Base-by-base conservation (phyloP, 2,329 filamentous ascomycete species). In the Alternaria brassicicola region DNA sequence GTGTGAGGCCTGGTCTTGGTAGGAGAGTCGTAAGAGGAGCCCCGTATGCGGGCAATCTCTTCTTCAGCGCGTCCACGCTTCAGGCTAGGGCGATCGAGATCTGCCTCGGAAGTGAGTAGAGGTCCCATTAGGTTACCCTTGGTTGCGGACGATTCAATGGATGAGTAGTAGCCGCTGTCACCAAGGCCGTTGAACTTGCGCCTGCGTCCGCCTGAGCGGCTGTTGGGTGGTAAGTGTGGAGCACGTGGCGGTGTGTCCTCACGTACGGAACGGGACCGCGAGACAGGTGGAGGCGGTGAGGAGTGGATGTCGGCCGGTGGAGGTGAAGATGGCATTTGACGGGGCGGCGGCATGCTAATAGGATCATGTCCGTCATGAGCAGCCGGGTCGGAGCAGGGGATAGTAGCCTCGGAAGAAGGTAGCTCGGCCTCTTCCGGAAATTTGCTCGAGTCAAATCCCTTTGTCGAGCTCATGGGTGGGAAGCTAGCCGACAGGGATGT, bases 141-240 rank as follows among this genome's bases (percentile, higher is more conserved):
- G 75, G 92, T 85, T 13, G 85, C 92, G 0, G 95, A 98, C 3
- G 95, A 98, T 68, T 97, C 93, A 17, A 98, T 84, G 0, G 93
- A 97, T 1, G 95, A 98, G 75, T 96, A 97, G 78, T 98, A 99
- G 38, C 95, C 95, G 74, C 94, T 98, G 78, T 99, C 95, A 71
- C 91, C 92, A 82, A 96, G 89, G 12, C 90, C 89, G 28, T 86
- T 86, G 69, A 90, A 87, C 76, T 92, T 94, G 65, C 90, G 89
- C 79, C 91, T 92, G 65, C 89, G 88, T 36, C 88, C 86, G 50
- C 87, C 87, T 30, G 80, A 83, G 41, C 84, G 84, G n/a, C 90
- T 90, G 19, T 88, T 88, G 36, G 84, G 80, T 35, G 84, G 81
- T 45, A 86, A 83, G 55, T 85, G 84, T 36, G 84, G 84, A 48